These are phyloP conservation scores for Amauroascus niger DNA, from an alignment of 2,329 filamentous ascomycete species.

Conservation along the genomic window DNA sequence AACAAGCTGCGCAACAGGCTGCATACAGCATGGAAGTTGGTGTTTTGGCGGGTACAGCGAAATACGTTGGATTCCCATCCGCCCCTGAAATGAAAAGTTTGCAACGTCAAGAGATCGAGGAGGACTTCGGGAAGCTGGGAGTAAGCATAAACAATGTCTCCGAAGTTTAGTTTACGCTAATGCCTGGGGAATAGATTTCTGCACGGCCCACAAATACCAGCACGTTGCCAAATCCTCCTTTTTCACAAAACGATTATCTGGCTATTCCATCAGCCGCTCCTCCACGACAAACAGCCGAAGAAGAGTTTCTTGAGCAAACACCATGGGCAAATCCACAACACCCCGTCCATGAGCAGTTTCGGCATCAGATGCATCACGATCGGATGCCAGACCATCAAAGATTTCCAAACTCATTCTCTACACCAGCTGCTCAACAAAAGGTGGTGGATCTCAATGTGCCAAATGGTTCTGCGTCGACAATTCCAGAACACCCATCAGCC, in stretches of 20 bases:
- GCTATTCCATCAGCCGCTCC: conserved; percentile 28
- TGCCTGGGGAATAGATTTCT: background rate
- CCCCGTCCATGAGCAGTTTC: conserved; percentile 51
- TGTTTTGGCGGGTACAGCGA: conserved; percentile 78
- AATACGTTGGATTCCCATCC: conserved; percentile 91
- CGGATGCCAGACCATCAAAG: conserved; percentile 29
- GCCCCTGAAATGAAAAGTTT: conserved; percentile 75
- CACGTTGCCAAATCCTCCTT: conserved; percentile 18
- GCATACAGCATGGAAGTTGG: conserved; percentile 95
- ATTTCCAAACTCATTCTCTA: conserved; percentile 29
- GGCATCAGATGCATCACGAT: conserved; percentile 28
- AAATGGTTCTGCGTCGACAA: conserved; percentile 40
- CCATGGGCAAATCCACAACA: conserved; percentile 89
- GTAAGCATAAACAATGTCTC: conserved; percentile 39
- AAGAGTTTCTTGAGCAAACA: conserved; percentile 80
- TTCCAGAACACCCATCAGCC: conserved; percentile 36
- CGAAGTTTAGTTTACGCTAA: background rate
- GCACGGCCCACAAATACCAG: background rate
- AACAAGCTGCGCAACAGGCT: conserved; percentile 73
- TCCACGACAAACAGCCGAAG: conserved; percentile 53
- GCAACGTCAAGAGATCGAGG: conserved; percentile 63
- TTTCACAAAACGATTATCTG: conserved; percentile 23
- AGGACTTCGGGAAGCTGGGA: conserved; percentile 81
- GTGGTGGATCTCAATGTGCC: conserved; percentile 35
- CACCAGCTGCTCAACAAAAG: conserved; percentile 38